Percentiles rank a stretch among this genome's conserved stretches.
These are phyloP conservation scores for Solanum hybrid DNA, from an alignment of 305 asterid species.

Conservation along the genomic window DNA sequence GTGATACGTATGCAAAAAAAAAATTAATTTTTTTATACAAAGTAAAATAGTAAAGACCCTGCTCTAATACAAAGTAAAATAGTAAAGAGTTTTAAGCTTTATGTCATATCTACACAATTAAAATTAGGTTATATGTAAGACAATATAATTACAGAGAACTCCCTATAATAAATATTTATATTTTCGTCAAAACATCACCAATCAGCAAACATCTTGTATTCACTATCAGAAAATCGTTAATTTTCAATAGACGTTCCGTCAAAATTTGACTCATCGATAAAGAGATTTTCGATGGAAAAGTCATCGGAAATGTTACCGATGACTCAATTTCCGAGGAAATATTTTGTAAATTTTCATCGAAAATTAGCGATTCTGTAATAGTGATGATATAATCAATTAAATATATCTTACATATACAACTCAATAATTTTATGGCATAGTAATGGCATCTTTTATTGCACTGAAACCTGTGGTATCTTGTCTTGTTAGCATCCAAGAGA, in stretches of 20 bases:
- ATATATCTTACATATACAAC: background rate
- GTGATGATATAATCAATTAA: background rate
- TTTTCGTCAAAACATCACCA: too few species aligned
- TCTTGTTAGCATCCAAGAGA: background rate
- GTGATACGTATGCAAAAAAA: too few species aligned
- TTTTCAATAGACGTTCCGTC: background rate
- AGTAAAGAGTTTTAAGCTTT: background rate
- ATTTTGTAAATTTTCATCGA: background rate
- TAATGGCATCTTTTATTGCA: conserved; percentile 3
- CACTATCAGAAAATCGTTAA: background rate
- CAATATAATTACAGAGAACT: background rate
- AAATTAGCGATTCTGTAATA: background rate
- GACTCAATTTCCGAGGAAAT: background rate
- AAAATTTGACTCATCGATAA: background rate
- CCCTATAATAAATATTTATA: background rate
- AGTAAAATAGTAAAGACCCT: background rate
- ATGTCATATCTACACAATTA: background rate
- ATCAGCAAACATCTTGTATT: background rate
- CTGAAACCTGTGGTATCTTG: background rate
- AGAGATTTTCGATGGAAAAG: background rate
- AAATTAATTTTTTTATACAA: background rate
- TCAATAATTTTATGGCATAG: background rate
- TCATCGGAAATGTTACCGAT: background rate
- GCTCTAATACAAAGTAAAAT: background rate
- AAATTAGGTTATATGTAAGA: background rate